phyloP scores from a whole-genome alignment of 139 green algal genomes.

The Tetradesmus lagerheimii region DNA sequence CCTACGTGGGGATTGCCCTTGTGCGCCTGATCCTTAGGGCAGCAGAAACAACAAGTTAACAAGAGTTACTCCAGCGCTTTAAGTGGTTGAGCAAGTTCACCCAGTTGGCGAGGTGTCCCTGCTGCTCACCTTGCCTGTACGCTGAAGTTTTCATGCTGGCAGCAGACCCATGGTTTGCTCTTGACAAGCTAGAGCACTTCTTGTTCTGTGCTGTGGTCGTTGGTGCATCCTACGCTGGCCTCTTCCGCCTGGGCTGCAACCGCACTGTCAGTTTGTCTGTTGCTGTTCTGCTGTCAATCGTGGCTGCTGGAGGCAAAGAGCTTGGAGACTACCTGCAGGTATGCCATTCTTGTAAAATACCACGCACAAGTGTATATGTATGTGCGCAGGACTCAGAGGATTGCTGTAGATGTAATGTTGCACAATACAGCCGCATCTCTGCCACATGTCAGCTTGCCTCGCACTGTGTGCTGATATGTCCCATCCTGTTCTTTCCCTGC shows the following conservation, averaged over 20 bases:
- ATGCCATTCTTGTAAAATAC: no score
- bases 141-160: neutral
- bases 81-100: no score
- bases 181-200: constrained; percentile 45
- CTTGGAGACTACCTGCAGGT: constrained; percentile 39
- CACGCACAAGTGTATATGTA: no score
- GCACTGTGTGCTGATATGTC: no score
- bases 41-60: no score
- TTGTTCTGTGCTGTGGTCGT: constrained; percentile 21
- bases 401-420: no score
- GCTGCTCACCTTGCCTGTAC: neutral
- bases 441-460: no score
- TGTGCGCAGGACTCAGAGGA: no score
- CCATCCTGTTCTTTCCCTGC: neutral
- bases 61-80: no score
- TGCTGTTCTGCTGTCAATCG: neutral
- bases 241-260: neutral
- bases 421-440: no score
- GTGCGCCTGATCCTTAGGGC: no score
- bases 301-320: constrained; percentile 31
- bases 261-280: neutral
- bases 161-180: constrained; percentile 38
- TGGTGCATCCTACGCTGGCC: neutral
- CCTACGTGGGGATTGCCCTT: no score
- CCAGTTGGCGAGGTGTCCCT: neutral